Conservation (phyloP, 805 yeast species). For the Cyberlindnera meyerae region DNA sequence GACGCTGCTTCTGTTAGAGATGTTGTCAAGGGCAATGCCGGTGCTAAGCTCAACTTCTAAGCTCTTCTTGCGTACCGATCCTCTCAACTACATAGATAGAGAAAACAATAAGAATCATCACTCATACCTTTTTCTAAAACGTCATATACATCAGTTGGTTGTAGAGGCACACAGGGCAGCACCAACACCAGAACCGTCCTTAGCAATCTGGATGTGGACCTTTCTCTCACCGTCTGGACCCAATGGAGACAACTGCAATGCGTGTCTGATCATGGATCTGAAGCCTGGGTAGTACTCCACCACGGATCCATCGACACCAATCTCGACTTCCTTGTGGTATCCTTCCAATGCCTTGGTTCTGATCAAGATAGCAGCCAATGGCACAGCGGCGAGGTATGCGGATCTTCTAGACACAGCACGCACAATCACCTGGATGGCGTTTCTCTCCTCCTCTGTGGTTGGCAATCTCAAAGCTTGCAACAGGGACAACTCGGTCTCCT, state of each 20-base stretch:
- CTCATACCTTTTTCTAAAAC: too few relatives aligned
- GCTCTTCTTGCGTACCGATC: too few relatives aligned
- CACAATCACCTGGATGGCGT: constrained; percentile 65
- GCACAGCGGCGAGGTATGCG: constrained; percentile 85
- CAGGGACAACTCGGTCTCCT: constrained; percentile 64
- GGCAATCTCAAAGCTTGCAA: constrained; percentile 64
- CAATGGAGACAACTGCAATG: constrained; percentile 61
- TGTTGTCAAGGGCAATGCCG: constrained; percentile 2
- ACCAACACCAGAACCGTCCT: constrained; percentile 96
- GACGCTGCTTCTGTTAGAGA: neutral
- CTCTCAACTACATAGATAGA: too few relatives aligned
- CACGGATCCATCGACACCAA: constrained; percentile 95
- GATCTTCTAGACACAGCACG: constrained; percentile 82
- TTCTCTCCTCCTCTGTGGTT: constrained; percentile 66
- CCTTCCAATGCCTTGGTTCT: constrained; percentile 61
- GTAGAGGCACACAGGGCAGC: constrained; percentile 78
- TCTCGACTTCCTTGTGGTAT: constrained; percentile 72
- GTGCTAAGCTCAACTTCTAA: constrained; percentile 3
- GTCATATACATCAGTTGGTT: constrained; percentile 5
- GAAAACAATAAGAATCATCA: too few relatives aligned
- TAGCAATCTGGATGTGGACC: constrained; percentile 73
- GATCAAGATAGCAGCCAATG: constrained; percentile 74
- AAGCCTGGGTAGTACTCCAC: constrained; percentile 92
- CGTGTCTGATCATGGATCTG: constrained; percentile 74
- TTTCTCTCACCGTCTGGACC: constrained; percentile 74